A percentile compares a stretch with the other conserved stretches of the same genome.
Conservation (phyloP, 2,329 filamentous ascomycete species). For the Colletotrichum tanaceti region DNA sequence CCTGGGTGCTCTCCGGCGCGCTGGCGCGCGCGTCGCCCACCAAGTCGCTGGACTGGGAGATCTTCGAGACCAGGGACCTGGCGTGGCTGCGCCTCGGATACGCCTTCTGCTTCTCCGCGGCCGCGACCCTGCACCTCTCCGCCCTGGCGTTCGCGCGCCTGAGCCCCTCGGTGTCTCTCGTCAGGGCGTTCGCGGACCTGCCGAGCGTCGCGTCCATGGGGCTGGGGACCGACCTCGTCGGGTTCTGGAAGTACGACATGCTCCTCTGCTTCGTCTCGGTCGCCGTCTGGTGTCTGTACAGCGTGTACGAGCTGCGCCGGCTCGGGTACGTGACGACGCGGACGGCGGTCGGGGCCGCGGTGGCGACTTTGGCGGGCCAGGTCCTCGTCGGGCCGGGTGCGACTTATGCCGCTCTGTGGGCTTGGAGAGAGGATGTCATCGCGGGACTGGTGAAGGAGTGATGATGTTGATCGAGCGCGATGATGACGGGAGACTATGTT, state of each 20-base stretch:
- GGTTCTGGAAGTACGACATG: conserved; percentile 27
- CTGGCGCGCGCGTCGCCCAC: not conserved
- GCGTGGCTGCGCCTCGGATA: conserved; percentile 8
- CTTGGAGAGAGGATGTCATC: conserved; percentile 42
- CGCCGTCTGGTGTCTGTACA: conserved; percentile 39
- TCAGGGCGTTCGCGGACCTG: conserved; percentile 6
- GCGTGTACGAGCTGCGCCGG: conserved; percentile 43
- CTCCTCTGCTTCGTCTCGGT: conserved; percentile 18
- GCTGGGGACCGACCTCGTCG: not conserved
- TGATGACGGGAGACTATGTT: not conserved
- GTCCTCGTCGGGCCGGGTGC: conserved; percentile 43
- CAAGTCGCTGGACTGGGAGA: conserved; percentile 23
- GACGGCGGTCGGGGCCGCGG: conserved; percentile 16
- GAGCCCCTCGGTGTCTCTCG: not conserved
- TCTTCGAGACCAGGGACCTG: conserved; percentile 15
- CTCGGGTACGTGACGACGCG: conserved; percentile 43
- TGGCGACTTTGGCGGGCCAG: conserved; percentile 24
- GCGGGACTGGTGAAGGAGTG: conserved; percentile 4
- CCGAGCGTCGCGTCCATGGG: not conserved
- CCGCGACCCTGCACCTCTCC: conserved; percentile 14
- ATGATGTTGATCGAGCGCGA: too few relatives aligned
- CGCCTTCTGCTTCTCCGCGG: conserved; percentile 8
- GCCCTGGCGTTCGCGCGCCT: conserved; percentile 6
- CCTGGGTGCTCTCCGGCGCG: not conserved
- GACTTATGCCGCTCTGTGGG: conserved; percentile 43